These are phyloP conservation scores for Termitomyces sp. DNA, from an alignment of 768 basidiomycete genomes.

Conservation along the genomic window DNA sequence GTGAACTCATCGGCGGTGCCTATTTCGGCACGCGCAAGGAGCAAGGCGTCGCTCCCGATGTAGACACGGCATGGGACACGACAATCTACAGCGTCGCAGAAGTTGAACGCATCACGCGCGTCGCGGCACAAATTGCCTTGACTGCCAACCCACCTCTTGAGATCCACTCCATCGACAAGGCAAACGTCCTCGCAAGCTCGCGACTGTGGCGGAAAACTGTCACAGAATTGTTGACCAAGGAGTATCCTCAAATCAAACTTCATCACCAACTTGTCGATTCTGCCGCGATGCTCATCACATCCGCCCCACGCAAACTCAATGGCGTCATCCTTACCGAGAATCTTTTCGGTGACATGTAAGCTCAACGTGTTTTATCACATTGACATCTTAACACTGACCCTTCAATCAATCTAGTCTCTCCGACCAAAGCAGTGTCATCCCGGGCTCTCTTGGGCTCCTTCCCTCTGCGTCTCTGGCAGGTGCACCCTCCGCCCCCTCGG, in stretches of 20 bases:
- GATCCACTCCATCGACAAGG: conserved; percentile 96
- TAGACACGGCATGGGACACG: conserved; percentile 82
- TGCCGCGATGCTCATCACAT: conserved; percentile 93
- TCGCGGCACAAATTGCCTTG: conserved; percentile 91
- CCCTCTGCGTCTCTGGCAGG: conserved; percentile 96
- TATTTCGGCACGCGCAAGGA: conserved; percentile 97
- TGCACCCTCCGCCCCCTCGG: conserved; percentile 63
- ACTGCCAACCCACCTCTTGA: conserved; percentile 78
- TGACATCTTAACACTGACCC: background rate
- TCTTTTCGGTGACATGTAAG: conserved; percentile 96
- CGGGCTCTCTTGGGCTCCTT: conserved; percentile 92
- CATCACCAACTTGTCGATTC: conserved; percentile 95
- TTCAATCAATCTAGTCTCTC: conserved; percentile 68
- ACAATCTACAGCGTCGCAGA: conserved; percentile 92
- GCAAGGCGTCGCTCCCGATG: conserved; percentile 61
- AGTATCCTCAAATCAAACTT: conserved; percentile 84
- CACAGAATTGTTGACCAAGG: conserved; percentile 74
- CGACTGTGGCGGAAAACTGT: conserved; percentile 94
- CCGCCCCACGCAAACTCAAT: conserved; percentile 88
- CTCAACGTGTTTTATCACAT: background rate
- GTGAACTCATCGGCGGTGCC: conserved; percentile 93
- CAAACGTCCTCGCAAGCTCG: conserved; percentile 95
- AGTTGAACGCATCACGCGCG: conserved; percentile 91
- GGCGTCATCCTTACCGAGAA: conserved; percentile 96
- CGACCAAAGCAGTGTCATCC: conserved; percentile 95